phyloP scores from a whole-genome alignment of 2,329 filamentous ascomycete species.

The Fusarium mundagurra region DNA sequence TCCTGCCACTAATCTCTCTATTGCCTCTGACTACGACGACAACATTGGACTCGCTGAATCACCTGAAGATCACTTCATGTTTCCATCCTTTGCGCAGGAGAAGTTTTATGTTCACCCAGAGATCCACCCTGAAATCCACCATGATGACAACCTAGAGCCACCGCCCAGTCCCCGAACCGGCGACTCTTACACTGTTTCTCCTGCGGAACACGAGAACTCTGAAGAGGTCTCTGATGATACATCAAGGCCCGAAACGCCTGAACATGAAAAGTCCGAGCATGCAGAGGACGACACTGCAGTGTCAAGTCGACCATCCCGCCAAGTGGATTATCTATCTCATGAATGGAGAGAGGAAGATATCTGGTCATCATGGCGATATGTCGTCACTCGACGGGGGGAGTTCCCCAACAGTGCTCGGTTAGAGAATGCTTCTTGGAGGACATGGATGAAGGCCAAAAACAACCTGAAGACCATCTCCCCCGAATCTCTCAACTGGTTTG shows the following conservation, averaged over 20 bases:
- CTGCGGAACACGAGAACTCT: slow-evolving; percentile 63
- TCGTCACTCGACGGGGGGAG: slow-evolving; percentile 79
- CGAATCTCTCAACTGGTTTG: slow-evolving; percentile 90
- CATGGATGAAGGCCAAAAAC: slow-evolving; percentile 94
- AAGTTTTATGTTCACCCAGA: slow-evolving; percentile 54
- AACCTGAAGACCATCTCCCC: slow-evolving; percentile 87
- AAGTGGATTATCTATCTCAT: slow-evolving; percentile 96
- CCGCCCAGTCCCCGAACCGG: slow-evolving; percentile 60
- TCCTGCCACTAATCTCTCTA: slow-evolving; percentile 69
- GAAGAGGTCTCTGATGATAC: slow-evolving; percentile 49
- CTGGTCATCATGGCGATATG: slow-evolving; percentile 96
- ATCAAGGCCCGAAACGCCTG: slow-evolving; percentile 68
- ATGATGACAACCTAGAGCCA: slow-evolving; percentile 57
- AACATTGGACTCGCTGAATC: slow-evolving; percentile 54
- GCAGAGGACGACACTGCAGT: slow-evolving; percentile 85
- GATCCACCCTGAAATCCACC: slow-evolving; percentile 37
- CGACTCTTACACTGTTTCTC: slow-evolving; percentile 63
- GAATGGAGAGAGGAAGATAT: slow-evolving; percentile 96
- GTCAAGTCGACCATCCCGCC: slow-evolving; percentile 78
- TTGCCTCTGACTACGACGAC: slow-evolving; percentile 67
- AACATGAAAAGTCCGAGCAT: slow-evolving; percentile 59
- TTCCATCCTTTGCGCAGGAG: slow-evolving; percentile 58
- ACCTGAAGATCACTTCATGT: slow-evolving; percentile 58
- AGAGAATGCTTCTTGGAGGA: slow-evolving; percentile 97
- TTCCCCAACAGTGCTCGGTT: slow-evolving; percentile 84